Conservation (phyloP, 257 asterid species). For the Paulownia fortunei region DNA sequence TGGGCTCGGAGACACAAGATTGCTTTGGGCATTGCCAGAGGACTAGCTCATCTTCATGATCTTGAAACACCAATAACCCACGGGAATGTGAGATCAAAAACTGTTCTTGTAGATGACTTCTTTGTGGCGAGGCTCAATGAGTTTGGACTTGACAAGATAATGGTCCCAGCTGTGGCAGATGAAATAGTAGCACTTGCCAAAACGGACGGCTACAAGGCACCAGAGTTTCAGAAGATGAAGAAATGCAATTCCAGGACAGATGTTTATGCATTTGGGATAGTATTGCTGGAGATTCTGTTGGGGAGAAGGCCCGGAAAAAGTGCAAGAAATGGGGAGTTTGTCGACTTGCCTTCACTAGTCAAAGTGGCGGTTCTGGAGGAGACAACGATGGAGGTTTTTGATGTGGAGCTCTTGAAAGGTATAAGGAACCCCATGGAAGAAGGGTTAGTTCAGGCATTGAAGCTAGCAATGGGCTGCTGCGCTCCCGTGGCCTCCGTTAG, state of each 20-base stretch:
- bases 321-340: constrained; percentile 67
- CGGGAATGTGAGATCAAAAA: constrained; percentile 85
- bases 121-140: constrained; percentile 86
- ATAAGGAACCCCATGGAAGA: constrained; percentile 94
- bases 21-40: constrained; percentile 85
- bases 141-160: constrained; percentile 87
- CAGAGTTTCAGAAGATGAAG: constrained; percentile 94
- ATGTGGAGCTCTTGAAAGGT: constrained; percentile 80
- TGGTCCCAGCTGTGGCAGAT: constrained; percentile 84
- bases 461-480: constrained; percentile 98
- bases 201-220: constrained; percentile 90
- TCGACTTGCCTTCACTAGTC: constrained; percentile 86
- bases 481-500: constrained; percentile 89
- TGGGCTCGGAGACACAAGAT: constrained; percentile 98
- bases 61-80: constrained; percentile 91
- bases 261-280: constrained; percentile 90
- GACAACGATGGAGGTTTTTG: constrained; percentile 95
- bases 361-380: constrained; percentile 98
- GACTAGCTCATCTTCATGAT: constrained; percentile 85
- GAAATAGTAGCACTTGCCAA: constrained; percentile 76
- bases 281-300: constrained; percentile 79
- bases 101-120: constrained; percentile 84
- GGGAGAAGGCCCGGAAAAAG: constrained; percentile 79
- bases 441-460: constrained; percentile 92
- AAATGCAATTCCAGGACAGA: constrained; percentile 85